These are phyloP conservation scores for Fereydounia khargensis DNA, from an alignment of 1,284 basidiomycete genomes.

Conservation along the genomic window DNA sequence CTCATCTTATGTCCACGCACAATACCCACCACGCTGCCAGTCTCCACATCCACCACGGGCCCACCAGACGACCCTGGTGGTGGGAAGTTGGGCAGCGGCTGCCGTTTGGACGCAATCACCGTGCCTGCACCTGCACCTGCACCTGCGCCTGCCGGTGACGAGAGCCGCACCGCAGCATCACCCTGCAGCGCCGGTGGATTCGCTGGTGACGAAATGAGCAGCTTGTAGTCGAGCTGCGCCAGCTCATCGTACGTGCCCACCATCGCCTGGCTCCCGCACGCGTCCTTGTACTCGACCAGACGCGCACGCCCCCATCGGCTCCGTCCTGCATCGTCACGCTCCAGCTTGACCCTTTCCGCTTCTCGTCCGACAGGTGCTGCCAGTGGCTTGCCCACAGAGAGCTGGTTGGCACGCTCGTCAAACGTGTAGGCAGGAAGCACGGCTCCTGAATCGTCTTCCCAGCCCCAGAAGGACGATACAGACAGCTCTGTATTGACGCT, in stretches of 20 bases:
- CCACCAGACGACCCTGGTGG: slow-evolving; percentile 71
- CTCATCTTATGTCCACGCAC: slow-evolving; percentile 66
- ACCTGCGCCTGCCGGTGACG: background rate
- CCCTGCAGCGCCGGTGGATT: slow-evolving; percentile 37
- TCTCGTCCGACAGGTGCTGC: slow-evolving; percentile 24
- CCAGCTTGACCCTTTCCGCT: slow-evolving; percentile 25
- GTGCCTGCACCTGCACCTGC: background rate
- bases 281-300: slow-evolving; percentile 51
- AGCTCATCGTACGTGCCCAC: slow-evolving; percentile 69
- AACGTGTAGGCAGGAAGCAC: slow-evolving; percentile 30
- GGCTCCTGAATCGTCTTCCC: slow-evolving; percentile 44
- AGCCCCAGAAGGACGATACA: slow-evolving; percentile 65
- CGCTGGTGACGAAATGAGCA: slow-evolving; percentile 28
- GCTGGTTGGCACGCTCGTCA: slow-evolving; percentile 7
- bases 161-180: slow-evolving; percentile 13
- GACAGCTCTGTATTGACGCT: slow-evolving; percentile 62
- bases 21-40: slow-evolving; percentile 70
- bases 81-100: slow-evolving; percentile 59
- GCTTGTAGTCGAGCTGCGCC: slow-evolving; percentile 61
- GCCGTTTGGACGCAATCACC: slow-evolving; percentile 6
- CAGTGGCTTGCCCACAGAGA: background rate
- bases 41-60: slow-evolving; percentile 68
- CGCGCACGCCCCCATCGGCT: slow-evolving; percentile 49
- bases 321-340: slow-evolving; percentile 33
- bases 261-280: slow-evolving; percentile 36